phyloP scores from a whole-genome alignment of 495 filamentous ascomycete genomes.

The Aspergillus coremiiformis region DNA sequence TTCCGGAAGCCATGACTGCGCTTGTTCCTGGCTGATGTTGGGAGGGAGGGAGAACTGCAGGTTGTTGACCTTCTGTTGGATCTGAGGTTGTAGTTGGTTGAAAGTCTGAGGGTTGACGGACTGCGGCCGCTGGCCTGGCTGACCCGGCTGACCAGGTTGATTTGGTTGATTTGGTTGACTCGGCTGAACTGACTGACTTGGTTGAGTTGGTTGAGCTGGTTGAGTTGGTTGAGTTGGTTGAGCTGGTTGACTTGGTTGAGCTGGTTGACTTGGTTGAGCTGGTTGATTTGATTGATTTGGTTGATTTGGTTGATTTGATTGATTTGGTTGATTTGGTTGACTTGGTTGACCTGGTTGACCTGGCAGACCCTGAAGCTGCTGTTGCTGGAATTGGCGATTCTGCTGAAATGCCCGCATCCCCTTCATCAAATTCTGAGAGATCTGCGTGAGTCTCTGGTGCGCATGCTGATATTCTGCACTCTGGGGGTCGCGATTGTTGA shows the following conservation, averaged over 20 bases:
- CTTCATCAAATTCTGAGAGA: conserved; percentile 55
- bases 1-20: conserved; percentile 45
- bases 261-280: conserved; percentile 23
- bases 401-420: conserved; percentile 47
- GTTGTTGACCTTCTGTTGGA: conserved; percentile 40
- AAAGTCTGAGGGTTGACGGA: conserved; percentile 36
- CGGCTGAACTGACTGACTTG: conserved; percentile 22
- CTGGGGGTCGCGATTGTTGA: conserved; percentile 51
- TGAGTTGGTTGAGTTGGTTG: conserved; percentile 31
- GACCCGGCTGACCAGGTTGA: conserved; percentile 16
- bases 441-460: conserved; percentile 55
- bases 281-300: no score
- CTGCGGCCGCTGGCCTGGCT: conserved; percentile 30
- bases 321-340: background rate
- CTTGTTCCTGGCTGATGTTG: conserved; percentile 38
- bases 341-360: conserved; percentile 25
- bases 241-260: conserved; percentile 21
- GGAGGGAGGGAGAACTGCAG: conserved; percentile 43
- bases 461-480: conserved; percentile 53
- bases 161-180: conserved; percentile 13
- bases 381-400: conserved; percentile 36
- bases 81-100: conserved; percentile 35
- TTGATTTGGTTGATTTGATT: no score
- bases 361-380: conserved; percentile 25
- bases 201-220: no score